phyloP scores from a whole-genome alignment of 108 stramenopile genomes.

The Skeletonema grethae region DNA sequence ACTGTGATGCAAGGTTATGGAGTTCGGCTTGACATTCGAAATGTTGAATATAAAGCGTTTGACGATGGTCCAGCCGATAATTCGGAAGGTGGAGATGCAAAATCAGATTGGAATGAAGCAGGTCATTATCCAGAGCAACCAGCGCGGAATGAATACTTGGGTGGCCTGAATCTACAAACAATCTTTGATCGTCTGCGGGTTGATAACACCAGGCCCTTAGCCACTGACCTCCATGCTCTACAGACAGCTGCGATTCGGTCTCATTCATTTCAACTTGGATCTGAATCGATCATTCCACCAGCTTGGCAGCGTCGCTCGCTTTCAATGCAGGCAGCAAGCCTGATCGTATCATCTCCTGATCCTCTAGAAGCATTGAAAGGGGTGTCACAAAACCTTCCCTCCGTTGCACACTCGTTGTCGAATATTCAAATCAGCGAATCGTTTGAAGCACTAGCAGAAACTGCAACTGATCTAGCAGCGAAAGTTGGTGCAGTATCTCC shows the following conservation, averaged over 20 bases:
- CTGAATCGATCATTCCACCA: constrained; percentile 71
- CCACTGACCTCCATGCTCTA: constrained; percentile 29
- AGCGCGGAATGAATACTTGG: constrained; percentile 47
- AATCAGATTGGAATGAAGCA: constrained; percentile 46
- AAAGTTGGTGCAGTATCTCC: constrained; percentile 56
- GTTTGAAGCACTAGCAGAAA: constrained; percentile 49
- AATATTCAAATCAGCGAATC: constrained; percentile 53
- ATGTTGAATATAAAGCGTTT: constrained; percentile 87
- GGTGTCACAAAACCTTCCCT: constrained; percentile 81
- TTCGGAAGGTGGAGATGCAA: constrained; percentile 17
- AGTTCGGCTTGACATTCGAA: constrained; percentile 88
- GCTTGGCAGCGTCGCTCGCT: constrained; percentile 80
- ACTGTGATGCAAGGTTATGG: constrained; percentile 85
- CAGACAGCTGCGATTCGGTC: constrained; percentile 51
- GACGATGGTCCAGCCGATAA: constrained; percentile 57
- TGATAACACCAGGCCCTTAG: constrained; percentile 16
- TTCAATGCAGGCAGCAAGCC: constrained; percentile 76
- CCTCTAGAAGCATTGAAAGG: constrained; percentile 71
- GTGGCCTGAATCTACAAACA: constrained; percentile 39
- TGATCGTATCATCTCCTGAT: constrained; percentile 56
- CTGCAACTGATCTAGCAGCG: constrained; percentile 38
- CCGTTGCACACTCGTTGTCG: constrained; percentile 75
- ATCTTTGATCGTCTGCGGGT: constrained; percentile 22
- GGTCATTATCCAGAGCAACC: constrained; percentile 35
- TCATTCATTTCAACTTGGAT: constrained; percentile 47